These are phyloP conservation scores for Pseudisothecium myosuroides DNA, from an alignment of 225 moss, liverwort and hornwort genomes.

Conservation along the genomic window DNA sequence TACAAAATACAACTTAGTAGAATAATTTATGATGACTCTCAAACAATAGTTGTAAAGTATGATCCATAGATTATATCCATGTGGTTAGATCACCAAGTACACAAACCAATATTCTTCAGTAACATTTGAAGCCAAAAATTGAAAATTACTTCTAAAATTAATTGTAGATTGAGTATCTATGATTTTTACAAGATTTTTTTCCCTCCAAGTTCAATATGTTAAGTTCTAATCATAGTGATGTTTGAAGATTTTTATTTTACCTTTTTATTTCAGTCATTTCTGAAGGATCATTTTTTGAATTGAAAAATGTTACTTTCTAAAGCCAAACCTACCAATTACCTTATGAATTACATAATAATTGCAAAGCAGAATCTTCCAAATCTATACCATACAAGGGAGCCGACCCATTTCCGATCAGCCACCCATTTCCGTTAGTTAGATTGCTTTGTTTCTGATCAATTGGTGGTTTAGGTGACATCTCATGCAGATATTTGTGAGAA, in stretches of 20 bases:
- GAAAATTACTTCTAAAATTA: not conserved
- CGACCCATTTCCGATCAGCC: too few species aligned
- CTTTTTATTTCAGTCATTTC: not conserved
- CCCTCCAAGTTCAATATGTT: not conserved
- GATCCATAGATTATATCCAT: not conserved
- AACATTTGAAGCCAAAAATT: not conserved
- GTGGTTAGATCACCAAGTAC: not conserved
- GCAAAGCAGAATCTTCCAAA: not conserved
- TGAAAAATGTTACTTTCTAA: accelerated
- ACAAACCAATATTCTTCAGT: not conserved
- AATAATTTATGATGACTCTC: not conserved
- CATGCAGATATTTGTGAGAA: too few species aligned
- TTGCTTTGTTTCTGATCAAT: too few species aligned
- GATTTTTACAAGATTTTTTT: not conserved
- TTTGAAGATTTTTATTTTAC: not conserved
- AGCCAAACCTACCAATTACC: accelerated
- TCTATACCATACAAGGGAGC: too few species aligned
- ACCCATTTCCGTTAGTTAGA: too few species aligned
- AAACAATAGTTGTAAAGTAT: not conserved
- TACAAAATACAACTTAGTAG: not conserved
- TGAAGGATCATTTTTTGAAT: not conserved
- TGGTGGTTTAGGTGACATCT: too few species aligned
- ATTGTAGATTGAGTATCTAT: too few species aligned
- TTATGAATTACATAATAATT: too few species aligned
- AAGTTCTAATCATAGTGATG: accelerated